phyloP scores from a whole-genome alignment of 441 rosid genomes.

The Capsella rubella region DNA sequence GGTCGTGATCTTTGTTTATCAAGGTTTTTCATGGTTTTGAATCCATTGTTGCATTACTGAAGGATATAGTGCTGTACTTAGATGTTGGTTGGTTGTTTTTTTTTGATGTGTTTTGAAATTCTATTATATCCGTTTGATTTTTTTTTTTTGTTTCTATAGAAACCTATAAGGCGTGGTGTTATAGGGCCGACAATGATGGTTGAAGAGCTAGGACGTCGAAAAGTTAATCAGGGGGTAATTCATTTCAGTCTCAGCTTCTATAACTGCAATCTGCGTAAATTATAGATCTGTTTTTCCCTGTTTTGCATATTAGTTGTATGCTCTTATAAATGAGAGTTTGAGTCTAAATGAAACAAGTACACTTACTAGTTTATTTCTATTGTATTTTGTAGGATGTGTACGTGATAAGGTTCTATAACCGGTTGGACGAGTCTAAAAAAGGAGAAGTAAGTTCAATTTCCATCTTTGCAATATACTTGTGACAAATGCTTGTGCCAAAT shows the following conservation, averaged over 20 bases:
- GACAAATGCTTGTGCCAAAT: conserved; percentile 8
- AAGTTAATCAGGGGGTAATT: conserved; percentile 69
- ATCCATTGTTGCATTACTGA: conserved; percentile 9
- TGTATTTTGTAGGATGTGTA: conserved; percentile 69
- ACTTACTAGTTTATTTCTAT: background rate
- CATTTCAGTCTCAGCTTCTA: conserved; percentile 16
- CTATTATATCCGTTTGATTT: conserved; percentile 1
- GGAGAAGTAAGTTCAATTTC: conserved; percentile 79
- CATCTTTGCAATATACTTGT: too few relatives aligned
- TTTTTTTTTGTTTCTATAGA: conserved; percentile 49
- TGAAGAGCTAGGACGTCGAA: conserved; percentile 89
- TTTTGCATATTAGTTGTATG: background rate
- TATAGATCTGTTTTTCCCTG: background rate
- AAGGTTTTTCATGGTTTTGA: background rate
- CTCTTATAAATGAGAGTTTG: too few relatives aligned
- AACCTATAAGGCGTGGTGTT: conserved; percentile 88
- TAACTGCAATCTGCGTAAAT: conserved; percentile 1
- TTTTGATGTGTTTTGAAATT: conserved; percentile 19
- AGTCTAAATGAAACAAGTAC: too few relatives aligned
- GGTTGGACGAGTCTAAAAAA: conserved; percentile 81
- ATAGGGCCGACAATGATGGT: conserved; percentile 80
- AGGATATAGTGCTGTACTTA: background rate
- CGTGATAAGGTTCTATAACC: conserved; percentile 69
- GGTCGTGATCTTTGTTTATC: background rate
- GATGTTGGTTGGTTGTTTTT: background rate